Evolutionary conservation across 768 basidiomycete species (phyloP).

Genomic region (Filobasidium floriforme): DNA sequence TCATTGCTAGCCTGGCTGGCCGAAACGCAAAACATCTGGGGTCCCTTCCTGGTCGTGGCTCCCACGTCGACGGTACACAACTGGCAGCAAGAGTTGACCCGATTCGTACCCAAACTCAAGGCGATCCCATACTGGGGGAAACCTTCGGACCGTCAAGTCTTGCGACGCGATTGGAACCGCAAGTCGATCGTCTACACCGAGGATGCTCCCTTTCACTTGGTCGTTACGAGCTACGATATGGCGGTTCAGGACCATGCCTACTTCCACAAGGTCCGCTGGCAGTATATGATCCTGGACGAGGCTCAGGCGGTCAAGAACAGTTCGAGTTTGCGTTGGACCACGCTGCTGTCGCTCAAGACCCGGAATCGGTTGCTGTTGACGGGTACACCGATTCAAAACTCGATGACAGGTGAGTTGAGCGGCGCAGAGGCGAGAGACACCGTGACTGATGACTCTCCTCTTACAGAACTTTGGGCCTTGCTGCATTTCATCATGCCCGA

Average conservation of each 20-base stretch:
- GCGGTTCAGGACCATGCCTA: slow-evolving; percentile 96
- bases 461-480: slow-evolving; percentile 87
- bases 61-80: slow-evolving; percentile 96
- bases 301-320: slow-evolving; percentile 99
- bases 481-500: slow-evolving; percentile 99
- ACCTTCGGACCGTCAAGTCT: slow-evolving; percentile 84
- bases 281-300: slow-evolving; percentile 99
- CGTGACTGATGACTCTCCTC: neutral
- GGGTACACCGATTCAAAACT: slow-evolving; percentile 97
- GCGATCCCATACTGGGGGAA: slow-evolving; percentile 98
- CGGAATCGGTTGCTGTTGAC: slow-evolving; percentile 89
- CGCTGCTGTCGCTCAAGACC: slow-evolving; percentile 87
- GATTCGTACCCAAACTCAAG: slow-evolving; percentile 88
- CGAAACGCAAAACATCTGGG: slow-evolving; percentile 97
- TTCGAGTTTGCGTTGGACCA: slow-evolving; percentile 92
- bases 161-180: slow-evolving; percentile 96
- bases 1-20: slow-evolving; percentile 91
- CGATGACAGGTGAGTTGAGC: slow-evolving; percentile 76
- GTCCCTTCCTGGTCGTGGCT: slow-evolving; percentile 95
- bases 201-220: slow-evolving; percentile 90
- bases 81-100: slow-evolving; percentile 97
- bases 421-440: neutral
- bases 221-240: slow-evolving; percentile 94
- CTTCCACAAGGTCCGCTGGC: slow-evolving; percentile 96
- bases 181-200: slow-evolving; percentile 92